Conservation (phyloP, 352 stramenopile genomes). For the Halophytophthora batemanensis region DNA sequence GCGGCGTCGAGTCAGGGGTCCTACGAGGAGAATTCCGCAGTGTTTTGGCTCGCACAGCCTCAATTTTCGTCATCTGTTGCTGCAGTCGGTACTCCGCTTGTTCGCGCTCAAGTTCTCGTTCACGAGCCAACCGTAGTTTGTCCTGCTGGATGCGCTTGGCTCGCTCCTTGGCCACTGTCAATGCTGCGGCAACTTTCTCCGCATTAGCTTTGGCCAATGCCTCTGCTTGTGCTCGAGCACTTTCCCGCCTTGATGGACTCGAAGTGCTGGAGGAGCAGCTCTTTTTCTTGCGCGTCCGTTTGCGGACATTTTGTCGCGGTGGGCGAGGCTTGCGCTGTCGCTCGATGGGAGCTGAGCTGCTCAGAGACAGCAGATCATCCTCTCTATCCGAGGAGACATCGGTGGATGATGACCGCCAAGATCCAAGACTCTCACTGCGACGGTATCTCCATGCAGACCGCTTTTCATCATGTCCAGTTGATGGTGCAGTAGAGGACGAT, state of each 20-base stretch:
- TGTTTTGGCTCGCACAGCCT: slow-evolving; percentile 25
- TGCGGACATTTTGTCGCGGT: slow-evolving; percentile 24
- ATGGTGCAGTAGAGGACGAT: too few relatives aligned
- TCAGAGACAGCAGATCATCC: slow-evolving; percentile 4
- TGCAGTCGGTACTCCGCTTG: slow-evolving; percentile 27
- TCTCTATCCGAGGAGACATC: slow-evolving; percentile 8
- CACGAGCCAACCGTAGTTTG: slow-evolving; percentile 18
- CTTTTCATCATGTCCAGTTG: slow-evolving; percentile 2
- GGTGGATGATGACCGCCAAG: slow-evolving; percentile 9
- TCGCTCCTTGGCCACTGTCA: slow-evolving; percentile 36
- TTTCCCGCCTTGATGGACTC: slow-evolving; percentile 7
- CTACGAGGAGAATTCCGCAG: slow-evolving; percentile 3
- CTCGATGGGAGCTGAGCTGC: slow-evolving; percentile 6
- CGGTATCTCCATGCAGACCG: slow-evolving; percentile 7
- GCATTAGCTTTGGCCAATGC: slow-evolving; percentile 19
- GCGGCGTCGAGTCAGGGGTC: slow-evolving; percentile 11
- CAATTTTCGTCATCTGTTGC: slow-evolving; percentile 40
- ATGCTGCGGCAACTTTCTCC: slow-evolving; percentile 32
- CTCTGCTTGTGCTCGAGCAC: slow-evolving; percentile 10
- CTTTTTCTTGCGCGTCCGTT: slow-evolving; percentile 20
- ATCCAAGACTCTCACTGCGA: slow-evolving; percentile 9
- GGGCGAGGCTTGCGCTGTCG: slow-evolving; percentile 18
- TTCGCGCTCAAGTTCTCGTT: slow-evolving; percentile 17
- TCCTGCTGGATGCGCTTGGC: slow-evolving; percentile 28
- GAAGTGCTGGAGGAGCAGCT: too few relatives aligned